Conservation (phyloP, 371 early-diverging fungal genomes). For the Polyrhizophydium stewartii region DNA sequence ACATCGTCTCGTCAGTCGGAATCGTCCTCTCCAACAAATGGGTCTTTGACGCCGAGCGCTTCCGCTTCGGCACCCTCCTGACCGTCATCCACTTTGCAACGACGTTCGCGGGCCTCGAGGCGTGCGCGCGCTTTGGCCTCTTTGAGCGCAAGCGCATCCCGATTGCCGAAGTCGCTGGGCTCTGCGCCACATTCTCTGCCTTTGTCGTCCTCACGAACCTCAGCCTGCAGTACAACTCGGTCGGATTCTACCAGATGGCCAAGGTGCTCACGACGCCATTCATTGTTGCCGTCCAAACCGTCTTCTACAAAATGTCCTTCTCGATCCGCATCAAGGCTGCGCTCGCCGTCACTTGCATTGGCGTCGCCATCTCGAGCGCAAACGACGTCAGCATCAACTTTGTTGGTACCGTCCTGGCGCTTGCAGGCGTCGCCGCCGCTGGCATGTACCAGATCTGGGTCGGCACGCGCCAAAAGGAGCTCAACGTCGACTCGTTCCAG, state of each 20-base stretch:
- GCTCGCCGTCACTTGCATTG: constrained; percentile 22
- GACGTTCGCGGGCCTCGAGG: constrained; percentile 22
- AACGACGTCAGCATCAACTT: constrained; percentile 28
- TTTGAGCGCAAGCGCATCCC: constrained; percentile 21
- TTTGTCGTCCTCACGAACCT: constrained; percentile 32
- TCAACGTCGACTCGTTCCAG: constrained; percentile 21
- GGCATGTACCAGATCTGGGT: constrained; percentile 27
- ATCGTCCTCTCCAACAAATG: constrained; percentile 27
- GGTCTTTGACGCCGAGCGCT: constrained; percentile 19
- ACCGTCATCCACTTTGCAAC: constrained; percentile 25
- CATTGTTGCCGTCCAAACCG: constrained; percentile 18
- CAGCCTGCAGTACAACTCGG: constrained; percentile 28
- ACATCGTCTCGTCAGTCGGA: constrained; percentile 25
- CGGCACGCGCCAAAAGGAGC: constrained; percentile 29
- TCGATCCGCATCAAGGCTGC: constrained; percentile 14
- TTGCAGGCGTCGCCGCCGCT: constrained; percentile 27
- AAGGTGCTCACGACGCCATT: constrained; percentile 28
- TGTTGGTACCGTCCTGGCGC: constrained; percentile 19
- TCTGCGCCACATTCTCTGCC: constrained; percentile 24
- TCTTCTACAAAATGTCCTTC: constrained; percentile 22
- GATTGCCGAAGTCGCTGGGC: constrained; percentile 10
- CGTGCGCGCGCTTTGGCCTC: constrained; percentile 17
- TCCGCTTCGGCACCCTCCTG: constrained; percentile 24
- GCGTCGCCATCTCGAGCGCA: constrained; percentile 21
- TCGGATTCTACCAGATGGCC: constrained; percentile 36